Percentiles rank a stretch among this genome's conserved stretches.
Conservation (phyloP, 495 filamentous ascomycete species). For the Podospora conica region DNA sequence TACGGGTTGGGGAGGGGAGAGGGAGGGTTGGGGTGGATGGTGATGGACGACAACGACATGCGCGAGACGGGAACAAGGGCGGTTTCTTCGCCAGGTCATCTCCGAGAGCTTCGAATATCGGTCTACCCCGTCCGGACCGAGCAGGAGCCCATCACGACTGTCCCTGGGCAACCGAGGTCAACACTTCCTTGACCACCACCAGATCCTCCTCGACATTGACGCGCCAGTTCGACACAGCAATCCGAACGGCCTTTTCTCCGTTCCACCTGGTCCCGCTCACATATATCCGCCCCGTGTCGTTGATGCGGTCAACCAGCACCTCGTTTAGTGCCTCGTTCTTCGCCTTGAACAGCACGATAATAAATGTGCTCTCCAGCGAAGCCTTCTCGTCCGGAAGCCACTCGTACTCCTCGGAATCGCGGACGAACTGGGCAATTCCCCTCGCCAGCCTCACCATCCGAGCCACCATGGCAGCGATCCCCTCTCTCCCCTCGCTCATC, state of each 20-base stretch:
- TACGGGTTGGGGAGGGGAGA: background rate
- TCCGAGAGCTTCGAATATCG: background rate
- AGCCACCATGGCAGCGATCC: constrained; percentile 64
- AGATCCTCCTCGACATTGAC: constrained; percentile 53
- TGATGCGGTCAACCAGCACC: constrained; percentile 61
- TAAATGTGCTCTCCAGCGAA: constrained; percentile 48
- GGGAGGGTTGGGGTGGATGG: background rate
- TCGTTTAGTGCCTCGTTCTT: constrained; percentile 61
- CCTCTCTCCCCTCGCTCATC: constrained; percentile 63
- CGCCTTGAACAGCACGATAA: constrained; percentile 77
- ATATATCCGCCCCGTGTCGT: constrained; percentile 67
- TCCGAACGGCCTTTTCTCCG: constrained; percentile 61
- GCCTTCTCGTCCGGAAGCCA: constrained; percentile 49
- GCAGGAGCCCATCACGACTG: background rate
- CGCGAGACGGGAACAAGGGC: background rate
- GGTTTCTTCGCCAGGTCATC: background rate
- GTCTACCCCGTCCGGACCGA: background rate
- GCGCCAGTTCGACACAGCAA: constrained; percentile 83
- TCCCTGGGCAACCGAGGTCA: constrained; percentile 27
- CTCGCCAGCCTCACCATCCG: constrained; percentile 67
- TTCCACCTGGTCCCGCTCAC: constrained; percentile 78
- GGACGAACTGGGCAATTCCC: constrained; percentile 56
- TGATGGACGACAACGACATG: background rate
- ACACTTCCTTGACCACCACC: constrained; percentile 43
- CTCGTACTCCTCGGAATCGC: constrained; percentile 52